A percentile compares a stretch with the other conserved stretches of the same genome.
phyloP scores from a whole-genome alignment of 2,329 filamentous ascomycete genomes.

The Sclerotinia nivalis region DNA sequence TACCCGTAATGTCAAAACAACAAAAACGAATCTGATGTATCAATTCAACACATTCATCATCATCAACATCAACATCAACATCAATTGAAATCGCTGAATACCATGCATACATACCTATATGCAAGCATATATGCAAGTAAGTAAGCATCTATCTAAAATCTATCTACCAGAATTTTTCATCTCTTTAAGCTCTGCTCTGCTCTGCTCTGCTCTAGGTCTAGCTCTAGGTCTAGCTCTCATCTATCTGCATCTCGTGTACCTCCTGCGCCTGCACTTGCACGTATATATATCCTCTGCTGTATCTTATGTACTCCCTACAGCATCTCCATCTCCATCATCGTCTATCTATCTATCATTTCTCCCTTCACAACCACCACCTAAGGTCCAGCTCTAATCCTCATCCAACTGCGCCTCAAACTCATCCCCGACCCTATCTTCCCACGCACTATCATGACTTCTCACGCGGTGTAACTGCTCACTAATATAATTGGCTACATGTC shows the following conservation, averaged over 20 bases:
- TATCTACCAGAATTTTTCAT: background rate
- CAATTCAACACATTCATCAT: background rate
- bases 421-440: slow-evolving; percentile 50
- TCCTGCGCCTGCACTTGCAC: background rate
- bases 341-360: background rate
- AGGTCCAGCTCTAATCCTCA: slow-evolving; percentile 29
- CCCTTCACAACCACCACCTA: background rate
- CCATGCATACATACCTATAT: too few relatives aligned
- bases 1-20: too few relatives aligned
- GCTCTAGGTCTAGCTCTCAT: background rate
- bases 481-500: slow-evolving; percentile 79
- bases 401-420: slow-evolving; percentile 63
- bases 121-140: too few relatives aligned
- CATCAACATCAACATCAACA: too few relatives aligned
- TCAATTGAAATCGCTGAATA: background rate
- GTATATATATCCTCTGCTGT: background rate
- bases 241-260: background rate
- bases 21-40: background rate
- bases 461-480: slow-evolving; percentile 76
- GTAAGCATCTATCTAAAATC: background rate
- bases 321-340: background rate
- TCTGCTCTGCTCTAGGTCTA: background rate
- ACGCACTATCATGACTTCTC: slow-evolving; percentile 50
- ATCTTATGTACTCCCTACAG: background rate
- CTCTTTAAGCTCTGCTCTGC: background rate